Evolutionary conservation across 768 basidiomycete genomes (phyloP), one percentile per base, ranked within the genome.

Genomic region (Serendipita vermifera): DNA sequence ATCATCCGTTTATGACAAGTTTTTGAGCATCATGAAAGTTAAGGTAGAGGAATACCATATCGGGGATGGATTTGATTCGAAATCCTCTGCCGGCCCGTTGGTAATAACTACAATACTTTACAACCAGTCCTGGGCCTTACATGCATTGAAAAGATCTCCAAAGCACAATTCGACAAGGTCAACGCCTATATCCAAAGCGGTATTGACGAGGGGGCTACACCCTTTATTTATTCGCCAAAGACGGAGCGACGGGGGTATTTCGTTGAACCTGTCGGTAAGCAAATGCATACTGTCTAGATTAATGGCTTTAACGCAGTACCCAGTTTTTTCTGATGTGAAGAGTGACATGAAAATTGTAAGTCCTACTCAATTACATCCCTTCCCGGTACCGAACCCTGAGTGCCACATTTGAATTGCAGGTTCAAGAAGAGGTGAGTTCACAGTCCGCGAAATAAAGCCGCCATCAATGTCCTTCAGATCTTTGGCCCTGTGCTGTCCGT

Each of bases 1-100:
- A 64, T 80, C 77, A 58, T 70, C 72, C 2, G 79, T 91, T 62
- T 90, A 91, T 70, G 87, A 91, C 67, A 66, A 79, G 59, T 90
- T 91, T 73, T 63, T 90, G 55, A 63, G 68, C 53, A 67, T 66
- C 29, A 82, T 88, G 68, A 75, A 76, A 1, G 75, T 69, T 26
- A 73, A 77, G 66, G 72, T 82, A 48, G 68, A 71, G 64, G 63
- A 64, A 0, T 69, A 85, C 66, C 78, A 79, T 66, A 70, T 87
- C 55, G 88, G 87, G 20, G 79, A 85, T 62, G 86, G 87, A 1
- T 88, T 90, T 71, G 62, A 62, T 2, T 59, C 67, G 0, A 76
- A 72, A 5, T 76, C 75, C 29, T 76, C 77, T 67, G 85, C 87
- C 61, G 89, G 89, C 22, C 88, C 88, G 0, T 67, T 58, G 17